phyloP scores from a whole-genome alignment of 805 yeast genomes.

The Cyberlindnera mycetangii region DNA sequence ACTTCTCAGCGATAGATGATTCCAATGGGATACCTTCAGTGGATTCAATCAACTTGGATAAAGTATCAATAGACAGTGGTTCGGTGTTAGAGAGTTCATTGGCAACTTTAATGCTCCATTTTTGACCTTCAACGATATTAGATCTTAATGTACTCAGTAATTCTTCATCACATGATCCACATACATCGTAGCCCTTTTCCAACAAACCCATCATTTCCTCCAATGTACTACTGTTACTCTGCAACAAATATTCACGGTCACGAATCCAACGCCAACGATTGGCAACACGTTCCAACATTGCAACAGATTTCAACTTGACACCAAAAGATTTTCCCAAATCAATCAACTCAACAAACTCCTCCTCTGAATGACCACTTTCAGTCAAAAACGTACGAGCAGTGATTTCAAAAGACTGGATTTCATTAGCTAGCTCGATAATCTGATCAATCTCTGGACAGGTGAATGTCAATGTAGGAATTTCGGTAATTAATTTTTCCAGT shows the following conservation, averaged over 20 bases:
- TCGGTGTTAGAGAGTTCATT: slow-evolving; percentile 7
- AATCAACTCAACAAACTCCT: slow-evolving; percentile 52
- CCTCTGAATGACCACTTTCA: slow-evolving; percentile 30
- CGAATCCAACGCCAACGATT: slow-evolving; percentile 40
- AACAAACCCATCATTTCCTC: slow-evolving; percentile 24
- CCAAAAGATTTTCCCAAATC: slow-evolving; percentile 61
- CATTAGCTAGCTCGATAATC: slow-evolving; percentile 48
- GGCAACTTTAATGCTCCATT: slow-evolving; percentile 13
- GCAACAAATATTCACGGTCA: slow-evolving; percentile 21
- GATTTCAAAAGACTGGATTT: slow-evolving; percentile 48
- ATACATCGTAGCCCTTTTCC: slow-evolving; percentile 26
- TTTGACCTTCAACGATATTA: slow-evolving; percentile 16
- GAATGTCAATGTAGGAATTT: slow-evolving; percentile 50
- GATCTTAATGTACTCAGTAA: slow-evolving; percentile 13
- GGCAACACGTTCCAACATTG: slow-evolving; percentile 37
- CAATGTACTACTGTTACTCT: slow-evolving; percentile 17
- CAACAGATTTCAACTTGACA: slow-evolving; percentile 47
- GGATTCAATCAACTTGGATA: slow-evolving; percentile 1
- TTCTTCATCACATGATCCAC: slow-evolving; percentile 23
- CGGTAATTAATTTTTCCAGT: slow-evolving; percentile 34
- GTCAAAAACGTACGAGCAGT: slow-evolving; percentile 41
- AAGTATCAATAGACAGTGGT: slow-evolving; percentile 4
- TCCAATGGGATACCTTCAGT: slow-evolving; percentile 9
- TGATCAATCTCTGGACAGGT: slow-evolving; percentile 58
- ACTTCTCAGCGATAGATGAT: slow-evolving; percentile 8